Evolutionary conservation across 2,329 filamentous ascomycete species (phyloP), one percentile per base, ranked within the genome.

Genomic region (Fusarium abutilonis): DNA sequence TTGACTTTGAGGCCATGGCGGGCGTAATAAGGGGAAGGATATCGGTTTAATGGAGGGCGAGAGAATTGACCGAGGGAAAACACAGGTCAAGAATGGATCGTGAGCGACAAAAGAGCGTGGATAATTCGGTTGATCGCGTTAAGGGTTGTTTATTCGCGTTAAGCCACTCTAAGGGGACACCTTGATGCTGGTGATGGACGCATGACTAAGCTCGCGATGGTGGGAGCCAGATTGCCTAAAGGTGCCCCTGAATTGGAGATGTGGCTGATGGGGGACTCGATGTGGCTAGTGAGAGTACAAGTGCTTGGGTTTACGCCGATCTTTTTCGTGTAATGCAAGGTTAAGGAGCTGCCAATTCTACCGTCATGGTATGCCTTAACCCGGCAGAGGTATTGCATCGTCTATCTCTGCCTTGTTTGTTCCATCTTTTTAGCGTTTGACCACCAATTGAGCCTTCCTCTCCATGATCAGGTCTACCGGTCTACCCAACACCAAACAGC

Each of bases 1-100:
- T 73, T 71, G 72, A 59, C 69, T 80, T 81, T 54, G 51, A 32
- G 23, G 82, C 81, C 83, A 86, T 86, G 70, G 67, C 67, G 66
- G 44, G 23, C 23, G 23, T 4, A 4, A 52, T 19, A 26, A 52
- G 26, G 34, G 23, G 23, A 4, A 26, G 23, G 41, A 40, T 52
- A 44, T 45, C 17, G 50, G 38, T 50, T 50, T 26, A 42, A 52
- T 46, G 38, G 29, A 56, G n/a, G n/a, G 23, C 32, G 17, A 38
- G 28, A 19, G n/a, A 35, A 47, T 17, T n/a, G 29, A 49, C 6
- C 14, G 45, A 23, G 35, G 34, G 38, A 32, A 39, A n/a, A 46
- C 13, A 17, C 14, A 48, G 32, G 32, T 50, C 42, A 42, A 34
- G 29, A 19, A 13, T 23, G 36, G 36, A 52, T 63, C 38, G 52